These are phyloP conservation scores for Penicillium sp. DNA, from an alignment of 2,329 filamentous ascomycete species.

Conservation along the genomic window DNA sequence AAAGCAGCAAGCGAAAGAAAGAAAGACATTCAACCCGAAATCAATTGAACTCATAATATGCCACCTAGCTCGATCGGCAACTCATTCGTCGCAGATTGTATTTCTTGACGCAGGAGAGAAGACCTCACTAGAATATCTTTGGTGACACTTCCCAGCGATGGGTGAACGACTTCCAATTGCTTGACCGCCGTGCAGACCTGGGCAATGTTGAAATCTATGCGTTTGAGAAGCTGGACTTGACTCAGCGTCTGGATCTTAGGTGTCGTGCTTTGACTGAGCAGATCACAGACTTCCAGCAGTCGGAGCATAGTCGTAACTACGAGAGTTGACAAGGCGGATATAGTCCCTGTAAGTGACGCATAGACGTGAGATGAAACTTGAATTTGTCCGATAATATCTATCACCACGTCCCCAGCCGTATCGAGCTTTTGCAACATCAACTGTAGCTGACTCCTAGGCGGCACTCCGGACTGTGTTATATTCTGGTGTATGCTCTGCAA, in stretches of 20 bases:
- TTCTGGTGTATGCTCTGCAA: not conserved
- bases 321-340: not conserved
- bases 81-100: not conserved
- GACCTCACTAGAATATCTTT: not conserved
- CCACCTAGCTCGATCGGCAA: not conserved
- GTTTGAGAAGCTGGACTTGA: not conserved
- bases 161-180: not conserved
- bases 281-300: not conserved
- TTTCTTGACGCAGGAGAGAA: not conserved
- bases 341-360: not conserved
- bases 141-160: not conserved
- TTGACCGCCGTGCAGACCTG: not conserved
- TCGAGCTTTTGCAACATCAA: not conserved
- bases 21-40: not conserved
- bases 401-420: not conserved
- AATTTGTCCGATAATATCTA: not conserved
- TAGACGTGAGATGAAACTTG: not conserved
- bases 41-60: not conserved
- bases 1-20: too few relatives aligned
- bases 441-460: not conserved
- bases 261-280: not conserved
- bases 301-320: not conserved
- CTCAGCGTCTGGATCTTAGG: not conserved
- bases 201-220: not conserved
- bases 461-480: not conserved